Base-by-base conservation (phyloP, 2,329 filamentous ascomycete genomes). In the Colletotrichum liaoningense region DNA sequence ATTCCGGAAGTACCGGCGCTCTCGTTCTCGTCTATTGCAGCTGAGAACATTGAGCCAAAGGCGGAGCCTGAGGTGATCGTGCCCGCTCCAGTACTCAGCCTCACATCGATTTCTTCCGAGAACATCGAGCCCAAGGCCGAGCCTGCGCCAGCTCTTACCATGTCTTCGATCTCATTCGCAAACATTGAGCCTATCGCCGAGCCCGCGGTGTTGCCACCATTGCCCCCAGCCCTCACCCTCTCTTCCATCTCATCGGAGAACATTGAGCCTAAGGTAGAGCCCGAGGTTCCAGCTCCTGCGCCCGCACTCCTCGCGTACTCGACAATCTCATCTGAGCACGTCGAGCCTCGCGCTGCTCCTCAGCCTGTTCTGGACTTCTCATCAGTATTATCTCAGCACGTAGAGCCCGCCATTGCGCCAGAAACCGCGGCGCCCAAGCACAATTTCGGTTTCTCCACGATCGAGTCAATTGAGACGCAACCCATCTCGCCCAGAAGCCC, bases 401-500 rank as follows among this genome's bases (percentile, higher is more conserved):
- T 84, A 1, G 80, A 83, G 19, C 88, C 88, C 14, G 78, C 84
- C 14, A 79, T 80, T 19, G 81, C 81, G 0, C 69, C 78, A 5
- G 60, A 65, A 26, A 30, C 8, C 19, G 11, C 24, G 49, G 22
- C 54, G n/a, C 65, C 69, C 26, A 76, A 77, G 64, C 79, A 83
- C 11, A 76, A 76, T 5, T 81, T 86, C 63, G 84, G 79, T 19
- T 86, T 88, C 76, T 87, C 87, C 3, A 75, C 81, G 1, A 83
- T 89, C 55, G 82, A 84, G 69, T 84, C 85, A 4, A 78, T 88
- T 8, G 84, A 87, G 66, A 88, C 84, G 4, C 83, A 85, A 60
- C 87, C 86, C 7, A 76, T 85, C n/a, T 81, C 83, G 54, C 83
- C 85, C 26, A 85, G 86, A 70, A 90, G 86, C 75, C 88, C 87